Conservation (phyloP, 495 filamentous ascomycete genomes). For the Achaetomiella virescens region DNA sequence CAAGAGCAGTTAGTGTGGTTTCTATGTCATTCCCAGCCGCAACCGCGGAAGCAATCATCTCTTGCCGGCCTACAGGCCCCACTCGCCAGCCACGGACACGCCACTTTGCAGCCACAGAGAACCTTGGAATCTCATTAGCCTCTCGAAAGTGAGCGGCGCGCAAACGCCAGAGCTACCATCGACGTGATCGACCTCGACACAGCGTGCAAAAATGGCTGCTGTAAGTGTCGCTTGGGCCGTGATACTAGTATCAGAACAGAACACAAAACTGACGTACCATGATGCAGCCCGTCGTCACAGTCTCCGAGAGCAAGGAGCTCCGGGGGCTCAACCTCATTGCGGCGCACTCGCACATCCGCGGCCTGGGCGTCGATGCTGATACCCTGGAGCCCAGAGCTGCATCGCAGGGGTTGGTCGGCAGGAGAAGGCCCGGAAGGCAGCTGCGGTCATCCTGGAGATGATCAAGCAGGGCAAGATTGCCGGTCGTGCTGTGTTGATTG, state of each 20-base stretch:
- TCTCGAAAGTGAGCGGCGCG: neutral
- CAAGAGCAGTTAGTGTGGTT: too few species aligned
- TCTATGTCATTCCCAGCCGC: too few species aligned
- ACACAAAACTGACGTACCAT: neutral
- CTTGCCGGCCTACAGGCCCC: too few species aligned
- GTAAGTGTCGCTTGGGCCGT: constrained; percentile 20
- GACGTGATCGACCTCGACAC: neutral
- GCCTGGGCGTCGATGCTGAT: constrained; percentile 87
- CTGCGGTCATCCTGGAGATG: constrained; percentile 94
- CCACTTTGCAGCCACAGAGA: neutral
- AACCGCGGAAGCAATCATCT: too few species aligned
- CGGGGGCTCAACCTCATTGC: constrained; percentile 93
- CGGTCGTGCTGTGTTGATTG: constrained; percentile 88
- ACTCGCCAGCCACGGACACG: too few species aligned
- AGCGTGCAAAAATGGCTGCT: constrained; percentile 31
- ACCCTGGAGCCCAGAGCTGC: constrained; percentile 76
- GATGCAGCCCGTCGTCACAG: constrained; percentile 75
- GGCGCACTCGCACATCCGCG: constrained; percentile 95
- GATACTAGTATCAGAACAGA: neutral
- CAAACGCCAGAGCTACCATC: neutral
- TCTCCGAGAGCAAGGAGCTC: constrained; percentile 90
- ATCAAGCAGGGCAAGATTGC: constrained; percentile 98
- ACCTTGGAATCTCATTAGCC: constrained; percentile 1
- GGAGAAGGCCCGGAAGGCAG: constrained; percentile 91
- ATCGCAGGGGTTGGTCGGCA: constrained; percentile 99